phyloP scores from a whole-genome alignment of 768 basidiomycete species.

The Dendrothele bispora region DNA sequence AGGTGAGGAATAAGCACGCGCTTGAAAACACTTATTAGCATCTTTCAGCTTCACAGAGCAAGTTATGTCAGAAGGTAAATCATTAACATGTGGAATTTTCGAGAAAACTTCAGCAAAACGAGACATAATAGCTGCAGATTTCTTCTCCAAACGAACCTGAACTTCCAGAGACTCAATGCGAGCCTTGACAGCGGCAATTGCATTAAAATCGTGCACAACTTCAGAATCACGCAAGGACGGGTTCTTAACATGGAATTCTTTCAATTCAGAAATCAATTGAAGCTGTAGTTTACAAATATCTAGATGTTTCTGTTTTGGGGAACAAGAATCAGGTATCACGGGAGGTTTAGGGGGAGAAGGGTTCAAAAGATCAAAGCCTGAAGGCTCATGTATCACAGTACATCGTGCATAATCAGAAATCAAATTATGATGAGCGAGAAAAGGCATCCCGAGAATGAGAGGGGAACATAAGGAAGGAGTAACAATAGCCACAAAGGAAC shows the following conservation, averaged over 20 bases:
- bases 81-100: no score
- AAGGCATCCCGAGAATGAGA: conserved; percentile 33
- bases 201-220: background rate
- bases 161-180: background rate
- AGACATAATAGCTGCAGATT: background rate
- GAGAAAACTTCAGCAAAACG: no score
- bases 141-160: background rate
- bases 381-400: no score
- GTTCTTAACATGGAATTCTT: no score
- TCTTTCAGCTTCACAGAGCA: no score
- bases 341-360: background rate
- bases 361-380: no score
- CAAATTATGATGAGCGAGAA: conserved; percentile 31
- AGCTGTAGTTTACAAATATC: background rate
- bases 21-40: no score
- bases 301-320: background rate
- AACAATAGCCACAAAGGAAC: no score
- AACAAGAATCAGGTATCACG: background rate
- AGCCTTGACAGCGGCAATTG: background rate
- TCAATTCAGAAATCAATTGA: background rate
- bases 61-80: no score
- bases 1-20: no score
- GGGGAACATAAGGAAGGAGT: background rate
- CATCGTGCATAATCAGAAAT: conserved; percentile 22
- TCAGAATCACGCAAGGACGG: no score